A percentile compares a stretch with the other conserved stretches of the same genome.
Conservation (phyloP, 1,139 yeast genomes). For the Scheffersomyces parashehatae region DNA sequence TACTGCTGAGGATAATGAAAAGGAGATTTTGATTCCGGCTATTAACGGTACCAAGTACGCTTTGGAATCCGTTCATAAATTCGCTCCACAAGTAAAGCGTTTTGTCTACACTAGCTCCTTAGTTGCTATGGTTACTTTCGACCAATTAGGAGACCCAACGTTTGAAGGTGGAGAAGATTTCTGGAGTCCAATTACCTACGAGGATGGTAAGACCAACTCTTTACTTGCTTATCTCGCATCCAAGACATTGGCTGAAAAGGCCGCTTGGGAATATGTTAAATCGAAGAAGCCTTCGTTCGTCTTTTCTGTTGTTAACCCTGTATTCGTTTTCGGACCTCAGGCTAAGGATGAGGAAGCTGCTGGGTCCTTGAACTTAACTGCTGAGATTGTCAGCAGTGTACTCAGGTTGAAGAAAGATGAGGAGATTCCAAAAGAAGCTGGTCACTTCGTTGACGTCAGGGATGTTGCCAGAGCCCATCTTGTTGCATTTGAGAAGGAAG, state of each 20-base stretch:
- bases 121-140: slow-evolving; percentile 37
- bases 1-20: slow-evolving; percentile 10
- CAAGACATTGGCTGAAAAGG: slow-evolving; percentile 53
- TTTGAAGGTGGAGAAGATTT: slow-evolving; percentile 25
- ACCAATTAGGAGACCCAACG: slow-evolving; percentile 9
- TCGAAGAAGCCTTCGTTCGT: slow-evolving; percentile 11
- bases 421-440: slow-evolving; percentile 10
- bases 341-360: slow-evolving; percentile 18
- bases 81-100: slow-evolving; percentile 49
- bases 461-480: slow-evolving; percentile 51
- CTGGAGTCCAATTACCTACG: slow-evolving; percentile 42
- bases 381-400: slow-evolving; percentile 27
- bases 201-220: slow-evolving; percentile 26
- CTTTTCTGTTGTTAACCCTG: slow-evolving; percentile 19
- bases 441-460: slow-evolving; percentile 17
- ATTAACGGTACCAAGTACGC: slow-evolving; percentile 31
- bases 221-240: slow-evolving; percentile 48
- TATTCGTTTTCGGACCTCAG: slow-evolving; percentile 25
- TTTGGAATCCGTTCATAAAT: slow-evolving; percentile 31
- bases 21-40: slow-evolving; percentile 34
- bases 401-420: slow-evolving; percentile 16
- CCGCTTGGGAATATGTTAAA: slow-evolving; percentile 47
- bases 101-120: slow-evolving; percentile 59
- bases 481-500: slow-evolving; percentile 28
- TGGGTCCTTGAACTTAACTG: slow-evolving; percentile 27